Base-by-base conservation (phyloP, 768 basidiomycete species). In the Russula sp. region DNA sequence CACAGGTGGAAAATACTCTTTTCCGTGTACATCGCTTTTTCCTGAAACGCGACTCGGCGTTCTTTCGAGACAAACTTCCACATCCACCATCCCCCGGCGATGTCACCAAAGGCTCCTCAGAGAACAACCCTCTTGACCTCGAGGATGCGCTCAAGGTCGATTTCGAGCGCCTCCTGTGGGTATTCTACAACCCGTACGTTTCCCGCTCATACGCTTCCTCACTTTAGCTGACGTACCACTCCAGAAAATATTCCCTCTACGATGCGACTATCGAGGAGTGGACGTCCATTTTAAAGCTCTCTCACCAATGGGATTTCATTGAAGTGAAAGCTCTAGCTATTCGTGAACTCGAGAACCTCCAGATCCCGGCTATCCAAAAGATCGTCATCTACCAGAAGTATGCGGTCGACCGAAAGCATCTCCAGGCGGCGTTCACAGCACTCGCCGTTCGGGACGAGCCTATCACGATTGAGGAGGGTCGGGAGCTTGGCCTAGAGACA, bases 171-270 rank as follows among this genome's bases (percentile, higher is more conserved):
- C 69, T 74, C 39, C 58, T 73, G 2, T 74, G 73, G 73, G 67
- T 73, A 0, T 74, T 73, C 55, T 74, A 73, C 53, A 73, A 74
- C 48, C 71, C 70, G 73, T 74, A 52, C 61, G 71, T 73, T 3
- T 5, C 9, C 32, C 27, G 4, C 32, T 44, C 20, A 8, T 35
- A 1, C 6, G 10, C n/a, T 3, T 20, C 6, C 18, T 44, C 34
- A 1, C n/a, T 16, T 10, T 20, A 35, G 45, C 31, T 39, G 18
- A 55, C 27, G 49, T 66, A 34, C 53, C 47, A 13, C 22, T 44
- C 44, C 68, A 88, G 86, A 0, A 76, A 72, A 49, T 86, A 85
- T 66, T 82, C 84, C 0, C 71, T 82, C 0, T 86, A 86, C 55
- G 76, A 80, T 18, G 80, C 82, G 3, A 70, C 70, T 0, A 71